Evolutionary conservation across 352 stramenopile genomes (phyloP).

Genomic region (Albugo laibachii): DNA sequence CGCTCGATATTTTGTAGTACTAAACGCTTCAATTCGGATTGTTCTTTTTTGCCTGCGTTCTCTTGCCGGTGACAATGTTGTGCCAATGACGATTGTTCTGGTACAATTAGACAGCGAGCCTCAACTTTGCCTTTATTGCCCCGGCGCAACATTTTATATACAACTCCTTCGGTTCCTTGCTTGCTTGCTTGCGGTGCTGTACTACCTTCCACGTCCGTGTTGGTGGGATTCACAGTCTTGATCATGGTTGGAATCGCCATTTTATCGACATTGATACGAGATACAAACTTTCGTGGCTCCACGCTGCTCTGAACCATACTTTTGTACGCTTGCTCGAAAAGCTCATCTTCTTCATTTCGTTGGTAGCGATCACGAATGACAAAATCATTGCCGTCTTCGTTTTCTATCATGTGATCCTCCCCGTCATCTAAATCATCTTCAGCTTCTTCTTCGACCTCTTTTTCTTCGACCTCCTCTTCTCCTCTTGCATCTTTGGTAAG

Average conservation of each 20-base stretch:
- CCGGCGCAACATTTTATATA: conserved; percentile 90
- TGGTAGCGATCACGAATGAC: conserved; percentile 72
- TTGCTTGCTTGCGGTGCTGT: conserved; percentile 10
- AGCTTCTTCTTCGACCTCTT: conserved; percentile 36
- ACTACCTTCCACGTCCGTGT: neutral
- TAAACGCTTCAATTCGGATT: conserved; percentile 73
- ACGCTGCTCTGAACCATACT: conserved; percentile 55
- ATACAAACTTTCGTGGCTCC: conserved; percentile 35
- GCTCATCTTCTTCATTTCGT: conserved; percentile 66
- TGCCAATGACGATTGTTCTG: conserved; percentile 84
- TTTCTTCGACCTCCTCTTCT: conserved; percentile 67
- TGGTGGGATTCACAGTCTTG: conserved; percentile 16
- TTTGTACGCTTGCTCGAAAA: conserved; percentile 78
- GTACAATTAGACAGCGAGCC: conserved; percentile 84
- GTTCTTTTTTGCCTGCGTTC: conserved; percentile 65
- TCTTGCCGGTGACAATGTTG: conserved; percentile 78
- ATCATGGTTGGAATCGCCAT: conserved; percentile 74
- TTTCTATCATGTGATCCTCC: conserved; percentile 30
- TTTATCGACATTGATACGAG: conserved; percentile 70
- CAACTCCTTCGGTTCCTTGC: conserved; percentile 25
- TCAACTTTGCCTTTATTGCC: conserved; percentile 95
- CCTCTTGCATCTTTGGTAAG: neutral
- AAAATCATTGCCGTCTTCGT: conserved; percentile 73
- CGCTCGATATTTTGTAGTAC: conserved; percentile 75
- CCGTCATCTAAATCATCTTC: conserved; percentile 52